Percentiles rank a stretch among this genome's conserved stretches.
phyloP scores from a whole-genome alignment of 148 eudicot genomes.

The Vaccinium vitisidaea region DNA sequence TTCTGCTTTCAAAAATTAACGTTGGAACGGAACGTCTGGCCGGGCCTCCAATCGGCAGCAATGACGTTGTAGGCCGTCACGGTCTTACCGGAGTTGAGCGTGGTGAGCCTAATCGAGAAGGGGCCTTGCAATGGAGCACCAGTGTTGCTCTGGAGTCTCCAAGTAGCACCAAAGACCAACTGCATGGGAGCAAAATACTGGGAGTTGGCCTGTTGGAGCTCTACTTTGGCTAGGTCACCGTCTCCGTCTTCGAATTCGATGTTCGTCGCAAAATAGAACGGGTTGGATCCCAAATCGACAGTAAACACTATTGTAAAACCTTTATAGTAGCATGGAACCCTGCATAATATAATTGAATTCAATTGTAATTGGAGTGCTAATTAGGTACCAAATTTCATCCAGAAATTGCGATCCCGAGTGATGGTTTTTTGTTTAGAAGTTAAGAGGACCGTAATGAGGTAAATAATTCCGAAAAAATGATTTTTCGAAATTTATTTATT shows the following conservation, averaged over 20 bases:
- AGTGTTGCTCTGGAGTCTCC: conserved; percentile 27
- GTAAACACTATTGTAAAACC: conserved; percentile 39
- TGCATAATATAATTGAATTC: conserved; percentile 10
- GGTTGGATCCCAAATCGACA: conserved; percentile 56
- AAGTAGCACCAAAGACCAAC: conserved; percentile 54
- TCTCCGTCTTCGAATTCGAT: conserved; percentile 51
- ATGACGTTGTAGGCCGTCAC: conserved; percentile 49
- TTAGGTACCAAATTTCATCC: too few relatives aligned
- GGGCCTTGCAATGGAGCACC: conserved; percentile 34
- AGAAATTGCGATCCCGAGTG: too few relatives aligned
- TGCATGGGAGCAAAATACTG: conserved; percentile 29
- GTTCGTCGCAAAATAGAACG: conserved; percentile 41
- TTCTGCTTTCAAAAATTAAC: conserved; percentile 41
- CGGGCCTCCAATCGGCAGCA: conserved; percentile 53
- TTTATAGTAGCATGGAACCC: conserved; percentile 55
- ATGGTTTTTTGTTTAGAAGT: too few relatives aligned
- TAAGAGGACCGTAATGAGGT: too few relatives aligned
- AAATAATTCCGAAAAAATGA: too few relatives aligned
- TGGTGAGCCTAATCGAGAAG: conserved; percentile 50
- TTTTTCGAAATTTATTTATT: too few relatives aligned
- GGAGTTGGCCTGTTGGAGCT: conserved; percentile 29
- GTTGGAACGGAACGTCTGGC: conserved; percentile 48
- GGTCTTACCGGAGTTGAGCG: conserved; percentile 27
- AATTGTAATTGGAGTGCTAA: too few relatives aligned
- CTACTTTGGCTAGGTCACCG: conserved; percentile 42